Base-by-base conservation (phyloP, 192 early-diverging fungal species). In the Gaertneriomyces sp. region DNA sequence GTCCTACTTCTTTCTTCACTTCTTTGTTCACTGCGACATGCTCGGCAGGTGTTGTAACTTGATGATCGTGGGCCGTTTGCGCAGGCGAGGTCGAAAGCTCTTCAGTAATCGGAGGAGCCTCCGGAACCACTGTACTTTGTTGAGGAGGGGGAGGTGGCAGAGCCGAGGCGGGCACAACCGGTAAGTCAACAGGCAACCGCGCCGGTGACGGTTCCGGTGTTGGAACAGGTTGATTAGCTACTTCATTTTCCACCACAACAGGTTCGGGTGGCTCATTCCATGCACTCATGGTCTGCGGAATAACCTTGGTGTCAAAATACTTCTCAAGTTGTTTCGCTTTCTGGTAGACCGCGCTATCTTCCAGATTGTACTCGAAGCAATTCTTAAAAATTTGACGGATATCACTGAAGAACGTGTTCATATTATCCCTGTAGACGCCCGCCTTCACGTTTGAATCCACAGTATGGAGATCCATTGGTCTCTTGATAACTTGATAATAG, bases 381-480 rank as follows among this genome's bases (percentile, higher is more conserved):
- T 92, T 92, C 56, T 74, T 72, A 60, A 87, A 87, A 14, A 92
- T 86, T 53, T 83, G 78, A 2, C 77, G 76, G 12, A 90, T 74
- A 72, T 91, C 88, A 12, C 64, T 66, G 45, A 80, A 77, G 60
- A 91, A 84, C 5, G 75, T 59, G 7, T 68, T 40, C 45, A 86
- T 68, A 50, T 59, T 40, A 46, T 84, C 72, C 9, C 50, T 63
- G 68, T 91, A 91, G 54, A 75, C 61, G 11, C 80, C 82, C 2
- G 66, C 56, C 2, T 69, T 58, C 10, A 89, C 57, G 55, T 90
- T 92, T 40, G 76, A 71, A 14, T 73, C 71, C 12, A 82, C 81
- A 9, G 89, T 90, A 4, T 74, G 66, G 51, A 91, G 78, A 66
- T 92, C 90, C 86, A 92, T 92, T 3, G 90, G 90, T 25, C 78